A percentile compares a stretch with the other conserved stretches of the same genome.
Conservation (phyloP, 139 green algal genomes). For the Chlorella vulgaris region DNA sequence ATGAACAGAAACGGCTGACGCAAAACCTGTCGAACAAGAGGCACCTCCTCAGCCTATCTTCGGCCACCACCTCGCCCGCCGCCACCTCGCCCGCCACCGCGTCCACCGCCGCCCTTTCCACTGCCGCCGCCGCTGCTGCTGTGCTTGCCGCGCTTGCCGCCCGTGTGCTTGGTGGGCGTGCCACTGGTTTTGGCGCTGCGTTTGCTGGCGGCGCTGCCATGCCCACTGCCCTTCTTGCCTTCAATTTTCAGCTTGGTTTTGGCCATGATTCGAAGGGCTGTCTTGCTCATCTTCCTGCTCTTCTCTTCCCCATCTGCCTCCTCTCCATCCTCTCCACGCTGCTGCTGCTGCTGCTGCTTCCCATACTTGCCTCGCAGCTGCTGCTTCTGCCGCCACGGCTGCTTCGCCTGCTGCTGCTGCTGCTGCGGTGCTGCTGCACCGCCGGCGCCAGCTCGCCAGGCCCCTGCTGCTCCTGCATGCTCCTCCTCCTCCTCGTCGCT, state of each 20-base stretch:
- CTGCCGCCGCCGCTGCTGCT: slow-evolving; percentile 9
- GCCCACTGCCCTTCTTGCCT: slow-evolving; percentile 1
- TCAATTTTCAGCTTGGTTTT: slow-evolving; percentile 45
- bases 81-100: neutral
- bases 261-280: slow-evolving; percentile 30
- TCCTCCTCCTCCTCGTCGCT: neutral
- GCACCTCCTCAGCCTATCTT: too few species aligned
- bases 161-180: neutral
- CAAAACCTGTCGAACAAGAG: too few species aligned
- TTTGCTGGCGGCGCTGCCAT: neutral
- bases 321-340: neutral
- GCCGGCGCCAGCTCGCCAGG: neutral
- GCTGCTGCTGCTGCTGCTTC: slow-evolving; percentile 3
- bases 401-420: slow-evolving; percentile 5
- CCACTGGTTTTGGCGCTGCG: slow-evolving; percentile 4
- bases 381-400: neutral
- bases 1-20: too few species aligned
- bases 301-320: neutral
- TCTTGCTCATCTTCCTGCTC: slow-evolving; percentile 41
- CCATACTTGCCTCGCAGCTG: neutral
- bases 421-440: neutral
- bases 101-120: neutral
- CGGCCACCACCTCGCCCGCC: too few species aligned
- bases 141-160: slow-evolving; percentile 1
- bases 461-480: neutral